A percentile compares a stretch with the other conserved stretches of the same genome.
Evolutionary conservation across 192 early-diverging fungal genomes (phyloP).

Genomic region (Glomus cerebriforme): DNA sequence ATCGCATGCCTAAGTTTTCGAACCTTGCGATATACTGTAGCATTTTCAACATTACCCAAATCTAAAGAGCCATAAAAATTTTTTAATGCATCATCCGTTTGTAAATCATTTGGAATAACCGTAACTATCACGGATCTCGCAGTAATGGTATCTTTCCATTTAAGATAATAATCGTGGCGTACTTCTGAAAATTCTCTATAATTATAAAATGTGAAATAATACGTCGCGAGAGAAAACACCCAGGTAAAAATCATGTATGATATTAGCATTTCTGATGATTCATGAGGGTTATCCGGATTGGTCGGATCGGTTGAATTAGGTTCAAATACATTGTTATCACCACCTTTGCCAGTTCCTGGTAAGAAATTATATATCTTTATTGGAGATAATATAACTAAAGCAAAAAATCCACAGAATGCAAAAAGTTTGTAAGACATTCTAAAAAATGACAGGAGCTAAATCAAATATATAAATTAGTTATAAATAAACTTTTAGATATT

Average conservation of each 20-base stretch:
- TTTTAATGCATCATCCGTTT: conserved; percentile 54
- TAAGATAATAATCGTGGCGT: conserved; percentile 47
- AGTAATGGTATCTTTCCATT: conserved; percentile 42
- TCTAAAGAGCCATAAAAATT: conserved; percentile 66
- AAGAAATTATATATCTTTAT: conserved; percentile 38
- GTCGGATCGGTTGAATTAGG: background rate
- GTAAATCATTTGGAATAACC: conserved; percentile 62
- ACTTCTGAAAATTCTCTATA: conserved; percentile 54
- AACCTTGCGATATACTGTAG: conserved; percentile 62
- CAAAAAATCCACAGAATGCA: conserved; percentile 49
- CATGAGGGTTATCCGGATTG: background rate
- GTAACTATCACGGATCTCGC: conserved; percentile 73
- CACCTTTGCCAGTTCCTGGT: background rate
- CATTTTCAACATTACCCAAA: conserved; percentile 66
- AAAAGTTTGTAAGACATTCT: conserved; percentile 53
- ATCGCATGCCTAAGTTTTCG: conserved; percentile 56
- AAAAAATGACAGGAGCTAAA: conserved; percentile 58
- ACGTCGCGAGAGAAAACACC: conserved; percentile 50
- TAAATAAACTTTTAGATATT: background rate
- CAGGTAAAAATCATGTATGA: conserved; percentile 51
- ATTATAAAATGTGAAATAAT: conserved; percentile 53
- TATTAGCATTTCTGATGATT: background rate
- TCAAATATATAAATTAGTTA: background rate
- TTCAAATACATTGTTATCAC: background rate
- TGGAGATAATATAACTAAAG: conserved; percentile 48